Evolutionary conservation across 2,329 filamentous ascomycete species (phyloP).

Genomic region (Nothopassalora personata): DNA sequence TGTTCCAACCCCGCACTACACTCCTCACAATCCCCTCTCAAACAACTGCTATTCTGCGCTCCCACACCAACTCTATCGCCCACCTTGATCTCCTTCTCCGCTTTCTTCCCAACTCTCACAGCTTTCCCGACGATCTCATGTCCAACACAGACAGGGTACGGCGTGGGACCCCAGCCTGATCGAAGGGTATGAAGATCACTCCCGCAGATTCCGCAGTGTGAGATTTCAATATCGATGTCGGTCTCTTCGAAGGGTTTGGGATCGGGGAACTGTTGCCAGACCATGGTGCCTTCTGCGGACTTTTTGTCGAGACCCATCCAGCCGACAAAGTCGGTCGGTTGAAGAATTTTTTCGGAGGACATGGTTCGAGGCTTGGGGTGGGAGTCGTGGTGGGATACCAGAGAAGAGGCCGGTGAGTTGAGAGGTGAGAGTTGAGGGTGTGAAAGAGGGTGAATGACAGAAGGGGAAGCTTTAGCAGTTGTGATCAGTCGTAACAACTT

Average conservation of each 20-base stretch:
- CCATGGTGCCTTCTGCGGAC: conserved; percentile 50
- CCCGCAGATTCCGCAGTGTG: conserved; percentile 37
- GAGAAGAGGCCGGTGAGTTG: background rate
- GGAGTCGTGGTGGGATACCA: background rate
- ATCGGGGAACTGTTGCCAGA: conserved; percentile 43
- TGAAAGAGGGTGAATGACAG: background rate
- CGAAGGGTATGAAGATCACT: conserved; percentile 31
- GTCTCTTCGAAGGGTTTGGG: conserved; percentile 36
- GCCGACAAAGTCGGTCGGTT: conserved; percentile 51
- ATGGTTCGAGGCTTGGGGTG: background rate
- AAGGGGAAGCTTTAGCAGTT: background rate
- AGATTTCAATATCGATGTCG: conserved; percentile 39
- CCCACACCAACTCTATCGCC: conserved; percentile 46
- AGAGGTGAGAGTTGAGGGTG: background rate
- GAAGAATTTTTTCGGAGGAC: conserved; percentile 12
- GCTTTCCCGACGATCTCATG: conserved; percentile 34
- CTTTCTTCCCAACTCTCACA: conserved; percentile 30
- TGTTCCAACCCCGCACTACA: conserved; percentile 40
- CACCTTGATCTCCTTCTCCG: conserved; percentile 30
- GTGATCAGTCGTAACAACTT: background rate
- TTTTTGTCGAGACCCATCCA: conserved; percentile 51
- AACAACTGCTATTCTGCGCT: conserved; percentile 45
- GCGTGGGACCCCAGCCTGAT: conserved; percentile 42
- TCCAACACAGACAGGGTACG: conserved; percentile 33
- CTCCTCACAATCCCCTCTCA: conserved; percentile 46